Evolutionary conservation across 345 rosid genomes (phyloP), one percentile per base, ranked within the genome.

Genomic region (Crucihimalaya himalaica): DNA sequence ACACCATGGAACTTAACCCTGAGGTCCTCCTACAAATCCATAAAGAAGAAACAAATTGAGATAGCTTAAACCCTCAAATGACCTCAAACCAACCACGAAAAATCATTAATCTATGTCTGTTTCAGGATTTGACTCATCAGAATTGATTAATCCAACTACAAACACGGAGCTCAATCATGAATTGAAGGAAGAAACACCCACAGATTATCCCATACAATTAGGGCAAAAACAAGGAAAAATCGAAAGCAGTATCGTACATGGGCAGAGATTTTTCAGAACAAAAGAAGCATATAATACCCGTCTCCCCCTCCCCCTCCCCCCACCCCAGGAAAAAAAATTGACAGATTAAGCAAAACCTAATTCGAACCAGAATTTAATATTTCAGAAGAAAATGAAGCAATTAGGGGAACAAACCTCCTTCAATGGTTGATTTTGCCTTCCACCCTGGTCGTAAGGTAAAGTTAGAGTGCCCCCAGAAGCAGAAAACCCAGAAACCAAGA

Each of bases 21-120:
- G n/a, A 76, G 47, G 55, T 57, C 56, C 80, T 77, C 55, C 80
- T 77, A 54, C 76, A 71, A 64, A 56, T 21, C 39, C 45, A 63
- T 1, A 15, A 3, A 43, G 28, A 59, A 15, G 19, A 39, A 9
- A 67, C 16, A 56, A 65, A 74, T 28, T 15, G 45, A 66, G 40
- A 48, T 67, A 75, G 29, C 68, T 61, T 31, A 68, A 68, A 52
- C 63, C 63, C 69, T 31, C 34, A 6, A 21, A 32, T 35, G 34
- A 51, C 73, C 73, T 43, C 45, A 59, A 28, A 19, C 16, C 43
- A 72, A 28, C 19, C 19, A 42, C 34, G 6, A 25, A 61, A 15
- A 27, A n/a, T 48, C 63, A 55, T 39, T 32, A 46, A 59, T 46
- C 25, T 8, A 40, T 16, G 2, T 13, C 10, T 42, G 29, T 46